A percentile compares a stretch with the other conserved stretches of the same genome.
Conservation (phyloP, 331 rosid species). For the Malus hybrid region DNA sequence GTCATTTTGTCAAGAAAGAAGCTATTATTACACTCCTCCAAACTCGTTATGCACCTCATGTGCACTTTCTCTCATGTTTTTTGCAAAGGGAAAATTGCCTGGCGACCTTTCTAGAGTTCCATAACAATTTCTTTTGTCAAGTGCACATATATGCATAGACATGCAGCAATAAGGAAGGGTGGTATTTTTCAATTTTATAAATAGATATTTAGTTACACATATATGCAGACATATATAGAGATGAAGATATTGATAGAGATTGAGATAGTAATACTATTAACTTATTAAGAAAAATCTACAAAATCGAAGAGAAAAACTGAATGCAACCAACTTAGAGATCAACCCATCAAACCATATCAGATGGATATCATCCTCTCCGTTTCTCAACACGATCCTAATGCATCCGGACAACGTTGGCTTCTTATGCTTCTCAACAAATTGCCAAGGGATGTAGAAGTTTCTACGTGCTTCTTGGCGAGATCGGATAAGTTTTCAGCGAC, state of each 20-base stretch:
- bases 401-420: neutral
- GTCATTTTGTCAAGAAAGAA: no score
- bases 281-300: neutral
- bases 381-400: neutral
- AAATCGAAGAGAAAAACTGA: neutral
- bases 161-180: no score
- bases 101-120: no score
- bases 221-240: neutral
- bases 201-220: neutral
- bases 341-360: neutral
- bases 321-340: neutral
- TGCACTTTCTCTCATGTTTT: no score
- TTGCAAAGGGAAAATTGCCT: no score
- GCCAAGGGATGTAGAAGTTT: neutral
- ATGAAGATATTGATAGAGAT: neutral
- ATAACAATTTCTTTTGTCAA: no score
- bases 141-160: no score
- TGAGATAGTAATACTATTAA: neutral
- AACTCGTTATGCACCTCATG: no score
- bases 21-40: no score
- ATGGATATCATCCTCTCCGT: constrained; percentile 2
- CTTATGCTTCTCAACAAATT: neutral
- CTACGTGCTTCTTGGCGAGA: neutral
- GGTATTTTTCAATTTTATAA: neutral
- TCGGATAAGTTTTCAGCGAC: neutral